These are phyloP conservation scores for Eucalyptus tenuipes DNA, from an alignment of 345 rosid genomes.

Conservation along the genomic window DNA sequence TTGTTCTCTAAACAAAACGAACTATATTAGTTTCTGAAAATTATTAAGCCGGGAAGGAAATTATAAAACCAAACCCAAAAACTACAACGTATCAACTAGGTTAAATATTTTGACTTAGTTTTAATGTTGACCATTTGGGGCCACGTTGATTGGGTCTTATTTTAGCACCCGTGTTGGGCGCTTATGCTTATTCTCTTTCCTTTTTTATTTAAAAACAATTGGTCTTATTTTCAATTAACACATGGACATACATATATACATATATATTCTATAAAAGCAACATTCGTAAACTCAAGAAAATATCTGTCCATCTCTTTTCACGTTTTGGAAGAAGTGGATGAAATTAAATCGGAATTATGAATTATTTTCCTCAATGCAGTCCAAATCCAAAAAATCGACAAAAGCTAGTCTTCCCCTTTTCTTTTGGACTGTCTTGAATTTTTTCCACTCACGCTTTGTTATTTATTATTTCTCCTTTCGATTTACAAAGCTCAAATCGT, in stretches of 20 bases:
- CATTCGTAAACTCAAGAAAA: not conserved
- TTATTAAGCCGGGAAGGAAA: not conserved
- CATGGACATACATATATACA: no score
- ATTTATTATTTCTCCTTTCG: not conserved
- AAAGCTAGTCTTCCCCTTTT: not conserved
- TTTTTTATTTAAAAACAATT: not conserved
- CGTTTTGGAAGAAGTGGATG: not conserved
- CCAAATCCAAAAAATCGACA: not conserved
- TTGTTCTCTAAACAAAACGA: not conserved
- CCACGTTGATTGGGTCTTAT: not conserved
- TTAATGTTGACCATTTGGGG: not conserved
- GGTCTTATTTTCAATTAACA: not conserved
- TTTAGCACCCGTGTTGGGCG: not conserved
- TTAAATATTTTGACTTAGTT: not conserved
- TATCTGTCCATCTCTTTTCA: not conserved
- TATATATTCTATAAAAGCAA: no score
- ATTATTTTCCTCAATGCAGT: not conserved
- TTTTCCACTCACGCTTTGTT: not conserved
- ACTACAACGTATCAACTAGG: not conserved
- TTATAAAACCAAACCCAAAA: not conserved
- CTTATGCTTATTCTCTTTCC: not conserved
- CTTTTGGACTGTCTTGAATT: not conserved
- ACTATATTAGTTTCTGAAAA: not conserved
- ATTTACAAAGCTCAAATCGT: not conserved
- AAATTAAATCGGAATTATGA: not conserved